Base-by-base conservation (phyloP, 805 yeast species). In the Cyberlindnera subsufficiens region DNA sequence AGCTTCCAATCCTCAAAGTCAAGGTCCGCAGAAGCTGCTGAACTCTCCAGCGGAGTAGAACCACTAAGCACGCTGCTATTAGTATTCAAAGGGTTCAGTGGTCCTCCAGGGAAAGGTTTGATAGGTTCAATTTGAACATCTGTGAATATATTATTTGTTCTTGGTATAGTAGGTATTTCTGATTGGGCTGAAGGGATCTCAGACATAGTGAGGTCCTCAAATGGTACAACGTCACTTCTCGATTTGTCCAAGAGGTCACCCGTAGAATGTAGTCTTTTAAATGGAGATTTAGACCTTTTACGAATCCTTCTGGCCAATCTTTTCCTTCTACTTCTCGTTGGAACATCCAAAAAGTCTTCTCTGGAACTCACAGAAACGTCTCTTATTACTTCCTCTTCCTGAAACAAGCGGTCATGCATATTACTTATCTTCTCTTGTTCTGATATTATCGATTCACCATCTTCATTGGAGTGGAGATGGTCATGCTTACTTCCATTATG, bases 51-150 rank as follows among this genome's bases (percentile, higher is more conserved):
- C 25, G 40, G 17, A n/a, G 14, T 25, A 15, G 17, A 35, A 22
- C 8, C 19, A 17, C 31, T 30, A n/a, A 13, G 7, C 11, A 16
- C 27, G n/a, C 25, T 20, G 5, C 15, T 20, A 22, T 22, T 22
- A 8, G 27, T 22, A 22, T 22, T 22, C 27, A 22, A 22, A 11
- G 27, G 27, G 3, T 9, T 22, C 27, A 22, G 11, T 22, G 27
- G 11, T 9, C 27, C 11, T 22, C 27, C 27, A 22, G 27, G 11
- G 10, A 22, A 22, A 22, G 10, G 27, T 19, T 47, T 47, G 10
- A 55, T 35, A 1, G 59, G 59, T 37, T 56, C 61, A 31, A 56
- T 56, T 25, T 37, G 40, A 18, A 56, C 47, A 31, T 55, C 56
- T 15, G 45, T 43, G 9, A 47, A 36, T 1, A 47, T 16, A 19